Percentiles rank a stretch among this genome's conserved stretches.
Evolutionary conservation across 345 rosid species (phyloP).

Genomic region (Dipteronia dyeriana): DNA sequence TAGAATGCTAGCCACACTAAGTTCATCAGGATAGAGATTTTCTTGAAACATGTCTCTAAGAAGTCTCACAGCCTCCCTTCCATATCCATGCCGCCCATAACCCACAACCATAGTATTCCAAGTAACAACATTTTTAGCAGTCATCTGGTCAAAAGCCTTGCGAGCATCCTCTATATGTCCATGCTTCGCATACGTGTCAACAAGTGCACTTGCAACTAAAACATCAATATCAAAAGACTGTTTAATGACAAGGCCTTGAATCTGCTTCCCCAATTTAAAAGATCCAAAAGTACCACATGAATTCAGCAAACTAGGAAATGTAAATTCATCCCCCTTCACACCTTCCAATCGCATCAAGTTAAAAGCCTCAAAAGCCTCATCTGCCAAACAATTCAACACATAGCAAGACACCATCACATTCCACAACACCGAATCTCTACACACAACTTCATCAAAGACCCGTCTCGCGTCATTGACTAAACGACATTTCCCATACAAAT

Average conservation of each 20-base stretch:
- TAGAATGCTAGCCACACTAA: constrained; percentile 58
- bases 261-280: constrained; percentile 47
- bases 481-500: constrained; percentile 73
- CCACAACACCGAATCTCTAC: constrained; percentile 62
- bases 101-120: constrained; percentile 75
- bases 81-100: constrained; percentile 52
- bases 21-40: constrained; percentile 54
- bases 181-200: constrained; percentile 60
- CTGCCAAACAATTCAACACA: constrained; percentile 43
- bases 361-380: constrained; percentile 47
- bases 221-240: constrained; percentile 47
- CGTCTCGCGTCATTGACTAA: constrained; percentile 41
- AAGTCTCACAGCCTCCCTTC: constrained; percentile 55
- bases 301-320: constrained; percentile 60
- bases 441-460: constrained; percentile 43
- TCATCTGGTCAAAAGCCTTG: constrained; percentile 55
- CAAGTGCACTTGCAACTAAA: constrained; percentile 58
- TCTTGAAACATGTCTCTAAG: constrained; percentile 42
- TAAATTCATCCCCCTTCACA: constrained; percentile 49
- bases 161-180: constrained; percentile 42
- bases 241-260: constrained; percentile 51
- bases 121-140: constrained; percentile 53
- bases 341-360: constrained; percentile 46
- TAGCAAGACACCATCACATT: constrained; percentile 62
- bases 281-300: constrained; percentile 38